Percentiles rank a stretch among this genome's conserved stretches.
Evolutionary conservation across 306 rosid genomes (phyloP).

Genomic region (Pyrus betulifolia): DNA sequence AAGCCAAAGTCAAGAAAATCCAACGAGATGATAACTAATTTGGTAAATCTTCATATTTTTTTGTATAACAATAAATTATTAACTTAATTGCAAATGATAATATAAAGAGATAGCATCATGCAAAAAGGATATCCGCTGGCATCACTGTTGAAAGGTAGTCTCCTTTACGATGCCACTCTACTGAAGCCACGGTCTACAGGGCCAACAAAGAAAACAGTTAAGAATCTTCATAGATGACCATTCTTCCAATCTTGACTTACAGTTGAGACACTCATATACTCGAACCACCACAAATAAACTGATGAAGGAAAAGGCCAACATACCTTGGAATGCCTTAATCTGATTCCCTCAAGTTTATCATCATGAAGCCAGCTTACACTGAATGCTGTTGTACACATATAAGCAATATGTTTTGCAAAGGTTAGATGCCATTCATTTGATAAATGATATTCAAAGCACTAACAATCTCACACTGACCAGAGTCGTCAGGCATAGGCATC

Average conservation of each 20-base stretch:
- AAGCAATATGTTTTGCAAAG: conserved; percentile 8
- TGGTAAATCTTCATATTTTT: no score
- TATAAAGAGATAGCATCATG: not conserved
- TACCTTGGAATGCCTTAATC: conserved; percentile 85
- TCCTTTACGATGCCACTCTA: conserved; percentile 95
- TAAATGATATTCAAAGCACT: conserved; percentile 3
- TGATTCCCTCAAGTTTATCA: conserved; percentile 53
- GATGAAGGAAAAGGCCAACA: conserved; percentile 5
- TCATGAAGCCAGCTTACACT: conserved; percentile 74
- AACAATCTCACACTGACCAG: conserved; percentile 44
- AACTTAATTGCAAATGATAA: not conserved
- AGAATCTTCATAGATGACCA: not conserved
- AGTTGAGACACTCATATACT: conserved; percentile 4
- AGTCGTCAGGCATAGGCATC: conserved; percentile 39
- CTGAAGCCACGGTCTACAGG: conserved; percentile 70
- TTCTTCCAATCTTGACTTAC: not conserved
- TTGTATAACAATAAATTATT: no score
- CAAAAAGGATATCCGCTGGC: conserved; percentile 90
- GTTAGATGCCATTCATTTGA: conserved; percentile 9
- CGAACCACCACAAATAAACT: not conserved
- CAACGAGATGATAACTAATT: no score
- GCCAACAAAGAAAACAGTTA: conserved; percentile 14
- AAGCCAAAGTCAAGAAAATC: no score
- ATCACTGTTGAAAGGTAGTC: conserved; percentile 87
- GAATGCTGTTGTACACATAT: conserved; percentile 30